Evolutionary conservation across 208 protist species (phyloP), one percentile per base, ranked within the genome.

Genomic region (Crithidia fasciculata): DNA sequence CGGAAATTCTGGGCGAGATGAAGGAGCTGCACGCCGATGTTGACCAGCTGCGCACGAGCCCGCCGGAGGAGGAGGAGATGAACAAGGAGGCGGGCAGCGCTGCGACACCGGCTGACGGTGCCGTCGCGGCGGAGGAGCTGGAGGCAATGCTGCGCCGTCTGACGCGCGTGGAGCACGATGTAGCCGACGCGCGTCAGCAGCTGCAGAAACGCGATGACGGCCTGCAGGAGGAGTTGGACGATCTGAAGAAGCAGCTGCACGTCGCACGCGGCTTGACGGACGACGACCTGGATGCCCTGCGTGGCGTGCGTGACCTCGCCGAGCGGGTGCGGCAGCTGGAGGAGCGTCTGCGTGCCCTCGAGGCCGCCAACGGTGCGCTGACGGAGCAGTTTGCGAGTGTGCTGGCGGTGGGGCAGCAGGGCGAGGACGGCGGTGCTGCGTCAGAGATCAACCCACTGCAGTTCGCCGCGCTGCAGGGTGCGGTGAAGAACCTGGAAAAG

Each of bases 1-100:
- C 91, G n/a, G 91, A 96, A 76, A 96, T 94, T 44, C 72, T 96
- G 41, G 86, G 71, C 3, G 86, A 94, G 75, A 93, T 96, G 87
- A 90, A 90, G 82, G 79, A 40, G 8, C 74, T 96, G 40, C 89
- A 96, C 67, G 78, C 76, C 5, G 88, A 94, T 58, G 77, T 96
- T 3, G 87, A 94, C 56, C 57, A 85, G 4, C 84, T 96, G 58
- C 85, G 81, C 16, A 89, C 83, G 4, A 10, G 59, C 52, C 64
- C 71, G 50, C 47, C 13, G 0, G 55, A 4, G 37, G 53, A 52
- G 2, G 43, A 8, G 12, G 53, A 12, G 37, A 6, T 15, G 28
- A 7, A 8, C 10, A 40, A 37, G 49, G 9, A 28, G 9, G 50
- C 7, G 2, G 44, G 10, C 0, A 68, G 50, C 5, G 40, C 4